Evolutionary conservation across 176 grass and related monocot genomes (phyloP), one percentile per base, ranked within the genome.

Genomic region (Saccharum officinarum): DNA sequence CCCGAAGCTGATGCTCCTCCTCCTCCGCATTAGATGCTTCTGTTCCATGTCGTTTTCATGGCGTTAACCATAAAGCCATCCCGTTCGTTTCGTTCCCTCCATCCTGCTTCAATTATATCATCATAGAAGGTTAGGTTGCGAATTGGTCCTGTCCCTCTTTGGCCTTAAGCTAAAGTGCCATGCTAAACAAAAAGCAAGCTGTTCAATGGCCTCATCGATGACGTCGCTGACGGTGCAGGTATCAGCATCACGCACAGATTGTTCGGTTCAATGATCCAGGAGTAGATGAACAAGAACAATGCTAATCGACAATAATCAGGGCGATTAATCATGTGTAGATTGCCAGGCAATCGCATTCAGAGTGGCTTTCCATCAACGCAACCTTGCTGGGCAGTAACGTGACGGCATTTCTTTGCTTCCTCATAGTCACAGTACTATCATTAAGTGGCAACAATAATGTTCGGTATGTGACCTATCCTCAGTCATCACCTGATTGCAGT

Each of bases 381-480:
- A 90, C 62, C 55, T 30, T 68, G 60, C 16, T 33, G 50, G 60
- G 84, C 80, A 87, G 55, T 79, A 87, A 17, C 80, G 80, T 84
- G 18, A 84, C 81, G 44, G 69, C 81, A 69, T 69, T 68, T 64
- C 31, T 63, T 84, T 52, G 45, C 72, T 31, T 73, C n/a, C 22
- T 23, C 55, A 25, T 13, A 67, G n/a, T 39, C 52, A 55, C 52
- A 14, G 41, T 26, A 73, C 41, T 14, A 34, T 57, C 47, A 39
- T 69, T 46, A 77, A 70, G 18, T 18, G 49, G 72, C 75, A 75
- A 62, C 18, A 31, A n/a, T n/a, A n/a, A 77, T 33, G 67, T 12
- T 60, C 0, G 31, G 23, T 6, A n/a, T 6, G 23, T 69, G 45
- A 31, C 8, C 45, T 75, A 60, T 60, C 22, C 54, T 23, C 57